Base-by-base conservation (phyloP, 2,329 filamentous ascomycete genomes). In the Xylaria digitata region DNA sequence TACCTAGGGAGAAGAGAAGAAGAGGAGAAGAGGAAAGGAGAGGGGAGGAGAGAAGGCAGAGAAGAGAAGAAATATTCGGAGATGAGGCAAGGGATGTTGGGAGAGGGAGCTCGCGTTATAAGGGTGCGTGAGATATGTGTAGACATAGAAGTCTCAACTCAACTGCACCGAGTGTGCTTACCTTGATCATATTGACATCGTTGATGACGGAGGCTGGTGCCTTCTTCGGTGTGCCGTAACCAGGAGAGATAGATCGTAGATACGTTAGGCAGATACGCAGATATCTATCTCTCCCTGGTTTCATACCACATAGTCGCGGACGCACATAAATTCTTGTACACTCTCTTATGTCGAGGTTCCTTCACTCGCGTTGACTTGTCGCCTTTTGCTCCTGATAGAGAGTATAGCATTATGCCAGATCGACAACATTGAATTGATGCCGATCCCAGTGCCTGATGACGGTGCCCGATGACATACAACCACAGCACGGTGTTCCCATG, bases 1-100 rank as follows among this genome's bases (percentile, higher is more conserved):
- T 71, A 72, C 68, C 67, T 69, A 68, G 66, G 63, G 45, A 64
- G 61, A 68, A 59, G 63, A 54, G 48, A 45, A 54, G 48, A 45
- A 49, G 62, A 58, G 17, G 34, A 26, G 21, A 34, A 9, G 21
- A n/a, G 15, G 45, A 26, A 48, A 62, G 63, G 17, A 15, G 56
- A 30, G 45, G 48, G 46, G 65, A 60, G 43, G 40, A 55, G 42
- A 42, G 9, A 30, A 34, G 61, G 58, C 26, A 26, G 26, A 26
- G 26, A 26, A 26, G 46, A 43, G 59, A 26, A 65, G 52, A 53
- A 63, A 54, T 43, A 43, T 23, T 49, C 9, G 37, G 45, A 45
- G 30, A 46, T 23, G 26, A 30, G 34, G 43, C 23, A 37, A 46
- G 48, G 32, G 15, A 45, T 23, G 32, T 32, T 15, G 57, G 45